Percentiles rank a stretch among this genome's conserved stretches.
phyloP scores from a whole-genome alignment of 768 basidiomycete genomes.

The Cubamyces lactineus region DNA sequence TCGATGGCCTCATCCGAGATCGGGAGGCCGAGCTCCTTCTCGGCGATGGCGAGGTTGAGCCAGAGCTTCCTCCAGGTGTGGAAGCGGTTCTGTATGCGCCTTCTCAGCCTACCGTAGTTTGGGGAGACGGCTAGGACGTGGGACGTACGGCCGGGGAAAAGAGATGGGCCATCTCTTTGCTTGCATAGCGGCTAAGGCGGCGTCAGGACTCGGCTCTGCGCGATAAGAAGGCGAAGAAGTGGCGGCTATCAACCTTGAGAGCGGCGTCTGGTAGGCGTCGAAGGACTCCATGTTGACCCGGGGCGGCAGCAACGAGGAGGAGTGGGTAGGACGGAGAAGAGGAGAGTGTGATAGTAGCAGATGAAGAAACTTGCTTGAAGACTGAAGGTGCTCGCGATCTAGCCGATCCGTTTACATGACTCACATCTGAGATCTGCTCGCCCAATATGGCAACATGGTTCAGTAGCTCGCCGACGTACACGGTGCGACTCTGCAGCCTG shows the following conservation, averaged over 20 bases:
- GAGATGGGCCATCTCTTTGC: slow-evolving; percentile 96
- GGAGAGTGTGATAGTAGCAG: neutral
- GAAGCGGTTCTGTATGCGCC: slow-evolving; percentile 75
- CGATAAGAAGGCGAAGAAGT: neutral
- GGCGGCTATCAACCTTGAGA: slow-evolving; percentile 60
- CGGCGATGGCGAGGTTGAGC: slow-evolving; percentile 95
- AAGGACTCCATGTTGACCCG: slow-evolving; percentile 55
- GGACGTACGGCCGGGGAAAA: slow-evolving; percentile 87
- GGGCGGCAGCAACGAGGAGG: too few relatives aligned
- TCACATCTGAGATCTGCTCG: slow-evolving; percentile 6
- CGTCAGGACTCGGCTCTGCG: slow-evolving; percentile 8
- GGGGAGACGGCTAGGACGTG: neutral
- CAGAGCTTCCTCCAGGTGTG: slow-evolving; percentile 94
- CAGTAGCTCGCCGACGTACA: too few relatives aligned
- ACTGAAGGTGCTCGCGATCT: neutral
- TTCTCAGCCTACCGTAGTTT: neutral
- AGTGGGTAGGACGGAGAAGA: neutral
- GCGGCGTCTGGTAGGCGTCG: slow-evolving; percentile 79
- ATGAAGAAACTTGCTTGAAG: neutral
- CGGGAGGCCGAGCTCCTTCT: slow-evolving; percentile 91
- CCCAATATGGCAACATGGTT: neutral
- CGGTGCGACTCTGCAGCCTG: too few relatives aligned
- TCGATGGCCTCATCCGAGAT: slow-evolving; percentile 90
- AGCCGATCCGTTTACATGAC: neutral
- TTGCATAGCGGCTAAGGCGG: slow-evolving; percentile 87